Percentiles rank a stretch among this genome's conserved stretches.
Evolutionary conservation across 2,329 filamentous ascomycete species (phyloP).

Genomic region (Monosporascus sp.): DNA sequence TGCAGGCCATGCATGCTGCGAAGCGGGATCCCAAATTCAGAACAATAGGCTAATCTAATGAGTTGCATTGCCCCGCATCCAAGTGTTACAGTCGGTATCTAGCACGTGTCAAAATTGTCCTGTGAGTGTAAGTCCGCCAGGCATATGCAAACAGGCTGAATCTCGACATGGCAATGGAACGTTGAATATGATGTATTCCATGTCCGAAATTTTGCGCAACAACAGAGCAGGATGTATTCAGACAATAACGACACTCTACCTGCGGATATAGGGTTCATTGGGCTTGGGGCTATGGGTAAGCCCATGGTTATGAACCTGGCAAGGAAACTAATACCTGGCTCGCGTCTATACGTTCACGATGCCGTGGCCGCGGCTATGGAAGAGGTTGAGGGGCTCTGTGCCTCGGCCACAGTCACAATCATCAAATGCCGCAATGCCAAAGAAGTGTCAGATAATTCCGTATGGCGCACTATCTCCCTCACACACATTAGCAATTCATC

Average conservation of each 20-base stretch:
- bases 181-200: too few species aligned
- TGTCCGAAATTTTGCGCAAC: not conserved
- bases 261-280: constrained; percentile 36
- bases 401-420: constrained; percentile 33
- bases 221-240: not conserved
- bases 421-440: constrained; percentile 35
- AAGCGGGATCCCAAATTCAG: not conserved
- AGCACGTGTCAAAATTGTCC: not conserved
- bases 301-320: constrained; percentile 48
- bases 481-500: not conserved
- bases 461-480: constrained; percentile 22
- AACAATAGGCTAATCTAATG: not conserved
- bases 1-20: not conserved
- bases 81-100: not conserved
- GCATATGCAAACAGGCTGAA: not conserved
- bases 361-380: constrained; percentile 37
- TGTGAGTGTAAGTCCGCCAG: not conserved
- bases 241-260: not conserved
- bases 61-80: not conserved
- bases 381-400: constrained; percentile 37
- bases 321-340: constrained; percentile 36
- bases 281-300: constrained; percentile 50
- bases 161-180: too few species aligned
- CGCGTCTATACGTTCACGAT: constrained; percentile 43
- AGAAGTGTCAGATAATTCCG: constrained; percentile 44